Evolutionary conservation across 108 stramenopile genomes (phyloP).

Genomic region (Skeletonema tropicum): DNA sequence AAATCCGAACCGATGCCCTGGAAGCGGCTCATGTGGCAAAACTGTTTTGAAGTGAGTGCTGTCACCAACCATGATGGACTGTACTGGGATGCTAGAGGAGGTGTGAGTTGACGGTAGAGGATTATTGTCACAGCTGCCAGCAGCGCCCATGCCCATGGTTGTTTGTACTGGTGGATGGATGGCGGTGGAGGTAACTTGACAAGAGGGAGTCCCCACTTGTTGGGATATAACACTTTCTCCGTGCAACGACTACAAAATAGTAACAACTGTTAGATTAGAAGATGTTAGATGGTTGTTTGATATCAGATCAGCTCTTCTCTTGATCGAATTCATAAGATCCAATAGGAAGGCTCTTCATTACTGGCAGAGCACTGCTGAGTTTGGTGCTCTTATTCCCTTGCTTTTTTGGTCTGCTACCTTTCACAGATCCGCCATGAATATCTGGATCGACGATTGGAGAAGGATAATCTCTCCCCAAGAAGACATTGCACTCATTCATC

Average conservation of each 20-base stretch:
- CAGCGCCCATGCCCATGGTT: too few species aligned
- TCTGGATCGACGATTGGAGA: slow-evolving; percentile 47
- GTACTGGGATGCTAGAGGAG: not conserved
- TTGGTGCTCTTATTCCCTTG: not conserved
- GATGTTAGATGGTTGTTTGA: not conserved
- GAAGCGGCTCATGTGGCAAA: slow-evolving; percentile 72
- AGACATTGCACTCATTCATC: slow-evolving; percentile 54
- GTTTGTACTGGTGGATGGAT: not conserved
- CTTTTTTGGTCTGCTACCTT: not conserved
- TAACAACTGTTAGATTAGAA: too few species aligned
- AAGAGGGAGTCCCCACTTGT: not conserved
- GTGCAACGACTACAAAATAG: too few species aligned
- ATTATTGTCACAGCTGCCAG: too few species aligned
- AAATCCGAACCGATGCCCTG: slow-evolving; percentile 36
- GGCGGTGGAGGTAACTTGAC: not conserved
- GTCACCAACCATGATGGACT: not conserved
- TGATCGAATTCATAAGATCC: slow-evolving; percentile 3
- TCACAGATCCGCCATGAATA: not conserved
- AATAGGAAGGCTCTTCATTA: not conserved
- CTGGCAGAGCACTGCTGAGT: not conserved
- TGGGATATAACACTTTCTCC: too few species aligned
- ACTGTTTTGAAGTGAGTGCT: slow-evolving; percentile 27
- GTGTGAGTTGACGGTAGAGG: too few species aligned
- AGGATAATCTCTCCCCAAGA: slow-evolving; percentile 74
- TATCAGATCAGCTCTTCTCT: not conserved